Evolutionary conservation across 371 early-diverging fungal species (phyloP).

Genomic region (Vittaforma corneae): DNA sequence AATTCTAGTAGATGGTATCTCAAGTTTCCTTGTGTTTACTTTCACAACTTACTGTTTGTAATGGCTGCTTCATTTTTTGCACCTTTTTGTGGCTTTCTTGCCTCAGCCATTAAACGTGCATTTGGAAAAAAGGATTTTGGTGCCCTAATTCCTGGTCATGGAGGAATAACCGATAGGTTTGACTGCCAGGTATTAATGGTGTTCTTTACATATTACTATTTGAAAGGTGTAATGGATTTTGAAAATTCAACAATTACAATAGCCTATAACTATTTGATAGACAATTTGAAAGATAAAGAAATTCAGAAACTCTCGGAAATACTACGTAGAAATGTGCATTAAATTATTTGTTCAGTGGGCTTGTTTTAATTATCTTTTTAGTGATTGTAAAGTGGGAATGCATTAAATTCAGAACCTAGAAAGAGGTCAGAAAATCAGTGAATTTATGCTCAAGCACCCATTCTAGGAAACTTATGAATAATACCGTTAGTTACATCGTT

Average conservation of each 20-base stretch:
- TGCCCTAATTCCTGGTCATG: slow-evolving; percentile 75
- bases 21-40: slow-evolving; percentile 65
- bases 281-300: slow-evolving; percentile 16
- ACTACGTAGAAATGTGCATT: too few species aligned
- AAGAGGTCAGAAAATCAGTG: too few species aligned
- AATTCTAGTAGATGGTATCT: background rate
- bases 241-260: slow-evolving; percentile 5
- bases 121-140: slow-evolving; percentile 96
- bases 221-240: slow-evolving; percentile 18
- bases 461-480: too few species aligned
- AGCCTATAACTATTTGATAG: slow-evolving; percentile 3
- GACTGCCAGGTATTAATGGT: slow-evolving; percentile 93
- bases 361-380: too few species aligned
- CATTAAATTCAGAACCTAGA: too few species aligned
- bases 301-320: slow-evolving; percentile 18
- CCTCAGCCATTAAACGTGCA: slow-evolving; percentile 82
- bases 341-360: too few species aligned
- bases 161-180: slow-evolving; percentile 93
- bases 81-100: slow-evolving; percentile 97
- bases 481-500: too few species aligned
- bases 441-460: too few species aligned
- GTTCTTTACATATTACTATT: slow-evolving; percentile 75
- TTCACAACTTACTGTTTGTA: slow-evolving; percentile 75
- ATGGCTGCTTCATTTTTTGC: slow-evolving; percentile 87
- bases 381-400: too few species aligned